These are phyloP conservation scores for Galerina sulciceps DNA, from an alignment of 768 basidiomycete genomes.

Conservation along the genomic window DNA sequence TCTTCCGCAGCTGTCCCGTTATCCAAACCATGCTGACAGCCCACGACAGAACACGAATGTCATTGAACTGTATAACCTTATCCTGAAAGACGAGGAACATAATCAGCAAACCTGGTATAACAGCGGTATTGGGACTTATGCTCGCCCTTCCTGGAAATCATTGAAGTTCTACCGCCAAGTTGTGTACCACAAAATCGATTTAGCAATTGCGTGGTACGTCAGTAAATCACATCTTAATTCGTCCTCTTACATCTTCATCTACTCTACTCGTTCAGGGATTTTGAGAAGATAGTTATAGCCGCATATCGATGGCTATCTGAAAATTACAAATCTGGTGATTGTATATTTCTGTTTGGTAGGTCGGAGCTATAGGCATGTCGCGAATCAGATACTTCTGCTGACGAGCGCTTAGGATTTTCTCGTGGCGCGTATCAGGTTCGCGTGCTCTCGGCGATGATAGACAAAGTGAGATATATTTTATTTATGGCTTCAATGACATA, in stretches of 20 bases:
- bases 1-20: too few relatives aligned
- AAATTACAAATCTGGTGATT: constrained; percentile 39
- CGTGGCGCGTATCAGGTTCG: constrained; percentile 52
- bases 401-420: constrained; percentile 41
- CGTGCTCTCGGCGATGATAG: constrained; percentile 47
- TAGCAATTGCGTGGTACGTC: too few relatives aligned
- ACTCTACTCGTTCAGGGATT: constrained; percentile 33
- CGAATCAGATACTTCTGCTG: neutral
- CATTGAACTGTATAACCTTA: too few relatives aligned
- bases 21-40: too few relatives aligned
- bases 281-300: constrained; percentile 36
- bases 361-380: constrained; percentile 26
- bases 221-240: too few relatives aligned
- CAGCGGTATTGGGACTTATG: constrained; percentile 8
- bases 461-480: constrained; percentile 28
- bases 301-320: constrained; percentile 50
- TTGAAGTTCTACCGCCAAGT: neutral
- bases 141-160: neutral
- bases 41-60: too few relatives aligned
- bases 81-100: too few relatives aligned
- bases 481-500: constrained; percentile 1
- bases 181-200: neutral
- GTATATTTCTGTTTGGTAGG: constrained; percentile 46
- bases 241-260: too few relatives aligned
- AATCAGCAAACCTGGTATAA: neutral